Evolutionary conservation across 2,329 filamentous ascomycete genomes (phyloP).

Genomic region (Ascochyta viciae-villosae): DNA sequence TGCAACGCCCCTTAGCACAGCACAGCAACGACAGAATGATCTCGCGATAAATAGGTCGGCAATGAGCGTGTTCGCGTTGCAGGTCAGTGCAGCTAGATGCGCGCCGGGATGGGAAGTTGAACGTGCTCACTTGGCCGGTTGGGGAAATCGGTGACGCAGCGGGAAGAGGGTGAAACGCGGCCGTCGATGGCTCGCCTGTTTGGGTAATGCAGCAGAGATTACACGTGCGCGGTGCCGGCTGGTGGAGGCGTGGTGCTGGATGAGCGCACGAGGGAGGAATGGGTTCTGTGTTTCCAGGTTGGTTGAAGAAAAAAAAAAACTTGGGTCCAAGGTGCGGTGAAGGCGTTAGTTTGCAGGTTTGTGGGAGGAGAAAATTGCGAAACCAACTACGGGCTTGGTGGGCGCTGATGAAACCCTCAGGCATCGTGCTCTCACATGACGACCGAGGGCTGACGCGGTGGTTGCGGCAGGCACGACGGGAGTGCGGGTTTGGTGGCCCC

Average conservation of each 20-base stretch:
- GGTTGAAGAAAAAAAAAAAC: no score
- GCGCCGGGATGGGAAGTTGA: conserved; percentile 2
- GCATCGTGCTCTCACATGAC: conserved; percentile 22
- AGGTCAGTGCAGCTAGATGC: conserved; percentile 12
- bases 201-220: neutral
- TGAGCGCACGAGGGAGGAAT: neutral
- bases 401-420: conserved; percentile 13
- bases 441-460: conserved; percentile 20
- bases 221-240: neutral
- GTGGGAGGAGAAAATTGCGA: conserved; percentile 1
- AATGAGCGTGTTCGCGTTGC: conserved; percentile 6
- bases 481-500: neutral
- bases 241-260: neutral
- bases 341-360: no score
- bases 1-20: no score
- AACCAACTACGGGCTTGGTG: conserved; percentile 4
- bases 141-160: conserved; percentile 1
- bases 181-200: neutral
- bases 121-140: neutral
- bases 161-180: conserved; percentile 6
- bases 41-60: conserved; percentile 15
- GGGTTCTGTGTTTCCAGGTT: no score
- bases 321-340: no score
- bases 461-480: conserved; percentile 11
- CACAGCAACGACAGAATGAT: no score